phyloP scores from a whole-genome alignment of 768 basidiomycete species.

The Mycena leptocephala region DNA sequence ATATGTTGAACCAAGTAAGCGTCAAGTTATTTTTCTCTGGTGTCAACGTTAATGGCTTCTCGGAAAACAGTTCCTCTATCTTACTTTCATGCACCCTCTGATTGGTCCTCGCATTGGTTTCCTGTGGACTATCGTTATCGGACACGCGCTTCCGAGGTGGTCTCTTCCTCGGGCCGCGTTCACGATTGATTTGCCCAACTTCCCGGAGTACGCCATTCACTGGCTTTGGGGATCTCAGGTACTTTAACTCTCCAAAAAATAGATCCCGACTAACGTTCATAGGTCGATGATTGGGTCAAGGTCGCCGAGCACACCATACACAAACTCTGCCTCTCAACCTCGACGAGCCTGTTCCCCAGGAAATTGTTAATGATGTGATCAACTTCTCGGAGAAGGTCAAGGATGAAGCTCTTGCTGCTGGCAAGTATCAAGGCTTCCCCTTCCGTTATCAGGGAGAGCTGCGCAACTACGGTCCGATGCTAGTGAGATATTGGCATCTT shows the following conservation, averaged over 20 bases:
- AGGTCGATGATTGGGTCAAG: conserved; percentile 36
- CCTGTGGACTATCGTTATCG: conserved; percentile 31
- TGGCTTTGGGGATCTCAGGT: conserved; percentile 37
- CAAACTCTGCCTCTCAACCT: conserved; percentile 33
- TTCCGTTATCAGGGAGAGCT: conserved; percentile 33
- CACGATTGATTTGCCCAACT: conserved; percentile 24
- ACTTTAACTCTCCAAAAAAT: background rate
- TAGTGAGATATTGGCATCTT: background rate
- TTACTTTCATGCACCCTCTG: conserved; percentile 34
- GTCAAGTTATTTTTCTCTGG: background rate
- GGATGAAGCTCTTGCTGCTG: conserved; percentile 28
- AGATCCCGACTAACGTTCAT: background rate
- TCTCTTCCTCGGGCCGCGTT: conserved; percentile 27
- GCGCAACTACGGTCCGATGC: conserved; percentile 27
- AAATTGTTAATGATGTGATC: conserved; percentile 32
- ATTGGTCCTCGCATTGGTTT: conserved; percentile 32
- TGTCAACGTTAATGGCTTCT: background rate
- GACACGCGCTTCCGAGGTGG: conserved; percentile 28
- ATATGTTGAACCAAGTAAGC: background rate
- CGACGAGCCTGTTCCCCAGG: conserved; percentile 31
- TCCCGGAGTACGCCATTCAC: conserved; percentile 26
- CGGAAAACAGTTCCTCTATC: conserved; percentile 31
- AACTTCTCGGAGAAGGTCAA: conserved; percentile 32
- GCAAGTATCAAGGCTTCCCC: conserved; percentile 33
- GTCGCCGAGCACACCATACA: conserved; percentile 26